A percentile compares a stretch with the other conserved stretches of the same genome.
phyloP scores from a whole-genome alignment of 169 alveolate genomes.

The Ichthyophthirius multifiliis region DNA sequence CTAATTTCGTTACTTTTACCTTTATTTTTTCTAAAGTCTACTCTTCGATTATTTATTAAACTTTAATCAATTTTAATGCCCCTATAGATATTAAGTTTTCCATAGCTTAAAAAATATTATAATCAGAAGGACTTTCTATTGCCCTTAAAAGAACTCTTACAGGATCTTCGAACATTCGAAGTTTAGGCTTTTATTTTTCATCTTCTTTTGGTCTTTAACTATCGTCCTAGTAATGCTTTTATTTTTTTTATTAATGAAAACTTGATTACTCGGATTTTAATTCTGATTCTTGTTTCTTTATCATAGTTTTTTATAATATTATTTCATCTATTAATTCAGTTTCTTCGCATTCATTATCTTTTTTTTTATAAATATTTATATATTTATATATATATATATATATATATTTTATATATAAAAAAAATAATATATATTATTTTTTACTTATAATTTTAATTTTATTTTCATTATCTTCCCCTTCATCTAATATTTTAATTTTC shows the following conservation, averaged over 20 bases:
- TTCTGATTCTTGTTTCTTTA: neutral
- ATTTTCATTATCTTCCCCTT: slow-evolving; percentile 23
- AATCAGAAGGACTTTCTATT: slow-evolving; percentile 75
- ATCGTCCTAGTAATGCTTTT: too few species aligned
- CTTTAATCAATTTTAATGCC: slow-evolving; percentile 48
- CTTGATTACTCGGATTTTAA: neutral
- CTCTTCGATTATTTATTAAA: neutral
- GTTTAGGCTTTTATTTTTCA: neutral
- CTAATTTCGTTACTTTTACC: slow-evolving; percentile 52
- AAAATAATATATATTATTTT: neutral
- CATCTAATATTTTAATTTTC: slow-evolving; percentile 66
- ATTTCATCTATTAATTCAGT: neutral
- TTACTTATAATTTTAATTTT: neutral
- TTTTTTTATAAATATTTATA: neutral
- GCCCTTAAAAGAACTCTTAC: slow-evolving; percentile 66
- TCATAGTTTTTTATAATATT: neutral
- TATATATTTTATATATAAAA: neutral
- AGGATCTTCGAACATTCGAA: slow-evolving; percentile 38
- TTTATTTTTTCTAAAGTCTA: slow-evolving; percentile 15
- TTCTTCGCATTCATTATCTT: neutral
- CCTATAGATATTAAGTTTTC: slow-evolving; percentile 71
- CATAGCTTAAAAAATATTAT: slow-evolving; percentile 59
- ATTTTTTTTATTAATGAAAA: neutral
- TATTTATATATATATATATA: neutral
- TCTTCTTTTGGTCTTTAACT: neutral